Conservation (phyloP, 371 early-diverging fungal genomes). For the Syncephalastrum sp. region DNA sequence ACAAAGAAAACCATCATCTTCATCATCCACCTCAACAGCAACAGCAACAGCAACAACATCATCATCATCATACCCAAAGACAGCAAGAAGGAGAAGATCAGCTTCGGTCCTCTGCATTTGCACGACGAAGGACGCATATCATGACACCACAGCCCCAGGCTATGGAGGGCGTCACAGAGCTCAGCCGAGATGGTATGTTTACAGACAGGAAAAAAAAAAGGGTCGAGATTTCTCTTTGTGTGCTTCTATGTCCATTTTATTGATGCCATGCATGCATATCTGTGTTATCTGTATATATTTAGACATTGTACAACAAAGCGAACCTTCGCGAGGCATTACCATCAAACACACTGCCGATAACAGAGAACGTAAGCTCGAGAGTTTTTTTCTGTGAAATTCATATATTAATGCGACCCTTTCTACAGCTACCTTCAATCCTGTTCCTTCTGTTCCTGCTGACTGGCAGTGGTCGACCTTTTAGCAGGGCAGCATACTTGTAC, state of each 20-base stretch:
- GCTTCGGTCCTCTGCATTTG: neutral
- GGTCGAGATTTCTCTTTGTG: neutral
- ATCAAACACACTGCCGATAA: slow-evolving; percentile 20
- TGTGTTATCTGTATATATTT: slow-evolving; percentile 1
- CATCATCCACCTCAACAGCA: slow-evolving; percentile 4
- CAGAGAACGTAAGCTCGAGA: slow-evolving; percentile 11
- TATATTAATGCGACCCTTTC: neutral
- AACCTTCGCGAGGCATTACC: slow-evolving; percentile 19
- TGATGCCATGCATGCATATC: slow-evolving; percentile 4
- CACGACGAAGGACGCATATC: slow-evolving; percentile 33
- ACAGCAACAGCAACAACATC: slow-evolving; percentile 8
- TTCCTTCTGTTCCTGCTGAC: slow-evolving; percentile 21
- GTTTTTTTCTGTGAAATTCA: neutral
- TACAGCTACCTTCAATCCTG: slow-evolving; percentile 15
- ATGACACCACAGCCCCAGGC: slow-evolving; percentile 52
- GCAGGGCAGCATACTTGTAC: neutral
- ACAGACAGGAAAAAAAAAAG: neutral
- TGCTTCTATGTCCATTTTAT: neutral
- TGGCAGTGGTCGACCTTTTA: slow-evolving; percentile 24
- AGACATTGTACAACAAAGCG: slow-evolving; percentile 40
- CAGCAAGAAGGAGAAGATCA: slow-evolving; percentile 6
- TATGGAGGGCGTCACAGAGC: slow-evolving; percentile 51
- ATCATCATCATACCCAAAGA: slow-evolving; percentile 2
- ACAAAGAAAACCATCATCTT: no score
- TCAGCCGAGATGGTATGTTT: slow-evolving; percentile 47